Conservation (phyloP, 2,329 filamentous ascomycete genomes). For the Trichoderma sp. region DNA sequence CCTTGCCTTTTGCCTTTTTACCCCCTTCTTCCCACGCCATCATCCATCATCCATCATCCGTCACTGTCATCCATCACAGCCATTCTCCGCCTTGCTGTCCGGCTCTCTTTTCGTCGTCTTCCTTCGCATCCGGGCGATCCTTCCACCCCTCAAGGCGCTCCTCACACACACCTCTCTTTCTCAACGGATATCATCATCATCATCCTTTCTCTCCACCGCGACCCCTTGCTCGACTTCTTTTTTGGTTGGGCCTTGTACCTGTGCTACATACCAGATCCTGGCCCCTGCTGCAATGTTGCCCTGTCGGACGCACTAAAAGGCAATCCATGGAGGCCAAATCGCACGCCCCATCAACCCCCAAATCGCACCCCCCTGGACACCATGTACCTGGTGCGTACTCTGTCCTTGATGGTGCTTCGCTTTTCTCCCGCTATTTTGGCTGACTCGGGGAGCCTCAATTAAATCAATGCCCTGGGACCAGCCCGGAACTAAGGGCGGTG, state of each 20-base stretch:
- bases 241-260: constrained; percentile 7
- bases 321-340: neutral
- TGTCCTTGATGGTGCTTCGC: neutral
- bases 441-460: constrained; percentile 13
- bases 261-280: neutral
- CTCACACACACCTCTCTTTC: neutral
- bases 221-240: neutral
- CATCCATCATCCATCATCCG: neutral
- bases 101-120: neutral
- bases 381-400: constrained; percentile 13
- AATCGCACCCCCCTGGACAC: neutral
- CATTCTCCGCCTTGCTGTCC: neutral
- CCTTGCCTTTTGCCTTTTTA: neutral
- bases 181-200: neutral
- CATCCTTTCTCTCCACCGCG: neutral
- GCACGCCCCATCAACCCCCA: neutral
- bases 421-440: neutral
- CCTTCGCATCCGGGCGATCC: neutral
- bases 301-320: neutral
- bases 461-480: neutral
- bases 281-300: constrained; percentile 8
- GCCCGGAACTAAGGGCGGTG: constrained; percentile 7
- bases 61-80: neutral
- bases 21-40: neutral
- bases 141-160: neutral